phyloP scores from a whole-genome alignment of 306 rosid species.

The Lagenaria siceraria region DNA sequence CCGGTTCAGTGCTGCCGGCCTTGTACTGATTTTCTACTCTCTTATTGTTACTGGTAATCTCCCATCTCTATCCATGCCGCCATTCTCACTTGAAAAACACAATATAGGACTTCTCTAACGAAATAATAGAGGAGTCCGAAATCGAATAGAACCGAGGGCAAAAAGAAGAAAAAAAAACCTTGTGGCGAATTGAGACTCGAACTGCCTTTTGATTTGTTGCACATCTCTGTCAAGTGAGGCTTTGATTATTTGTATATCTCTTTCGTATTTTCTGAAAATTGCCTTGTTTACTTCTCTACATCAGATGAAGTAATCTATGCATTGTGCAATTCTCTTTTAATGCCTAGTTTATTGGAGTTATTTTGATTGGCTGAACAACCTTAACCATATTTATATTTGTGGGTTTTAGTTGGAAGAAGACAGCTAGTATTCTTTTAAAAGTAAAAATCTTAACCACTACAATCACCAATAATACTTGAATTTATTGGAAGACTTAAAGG shows the following conservation, averaged over 20 bases:
- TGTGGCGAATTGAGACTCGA: too few relatives aligned
- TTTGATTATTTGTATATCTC: background rate
- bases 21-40: background rate
- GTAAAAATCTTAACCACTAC: background rate
- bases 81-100: background rate
- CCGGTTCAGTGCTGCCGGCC: background rate
- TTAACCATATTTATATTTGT: background rate
- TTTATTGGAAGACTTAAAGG: background rate
- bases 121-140: too few relatives aligned
- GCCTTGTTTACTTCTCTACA: background rate
- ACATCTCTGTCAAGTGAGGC: too few relatives aligned
- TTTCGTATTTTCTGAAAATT: background rate
- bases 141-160: too few relatives aligned
- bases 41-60: background rate
- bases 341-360: background rate
- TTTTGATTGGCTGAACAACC: background rate
- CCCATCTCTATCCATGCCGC: background rate
- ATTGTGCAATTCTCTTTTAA: background rate
- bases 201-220: too few relatives aligned
- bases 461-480: background rate
- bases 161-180: too few relatives aligned
- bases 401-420: background rate
- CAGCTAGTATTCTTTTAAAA: background rate
- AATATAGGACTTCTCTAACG: too few relatives aligned
- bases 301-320: background rate